Percentiles rank a stretch among this genome's conserved stretches.
phyloP scores from a whole-genome alignment of 2,329 filamentous ascomycete species.

The Ceratocystis huliohia region DNA sequence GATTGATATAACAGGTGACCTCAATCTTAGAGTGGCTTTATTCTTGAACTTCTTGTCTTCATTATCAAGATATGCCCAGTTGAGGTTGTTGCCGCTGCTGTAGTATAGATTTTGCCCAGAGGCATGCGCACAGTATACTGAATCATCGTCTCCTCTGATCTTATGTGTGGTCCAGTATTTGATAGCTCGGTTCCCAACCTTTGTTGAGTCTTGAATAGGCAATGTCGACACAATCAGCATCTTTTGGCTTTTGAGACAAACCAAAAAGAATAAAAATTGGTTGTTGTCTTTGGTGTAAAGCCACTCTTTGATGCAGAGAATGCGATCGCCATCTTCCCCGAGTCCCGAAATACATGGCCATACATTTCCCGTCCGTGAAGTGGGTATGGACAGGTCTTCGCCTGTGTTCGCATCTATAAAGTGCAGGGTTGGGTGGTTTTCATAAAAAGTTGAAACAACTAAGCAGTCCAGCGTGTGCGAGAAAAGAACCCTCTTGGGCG shows the following conservation, averaged over 20 bases:
- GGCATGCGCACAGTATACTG: slow-evolving; percentile 45
- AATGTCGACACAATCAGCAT: slow-evolving; percentile 41
- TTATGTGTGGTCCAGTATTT: slow-evolving; percentile 44
- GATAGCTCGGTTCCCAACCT: slow-evolving; percentile 29
- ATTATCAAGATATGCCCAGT: slow-evolving; percentile 43
- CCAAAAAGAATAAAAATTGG: slow-evolving; percentile 49
- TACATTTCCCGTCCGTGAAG: slow-evolving; percentile 31
- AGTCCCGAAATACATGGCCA: slow-evolving; percentile 43
- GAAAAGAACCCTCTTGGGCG: slow-evolving; percentile 42
- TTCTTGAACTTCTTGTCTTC: slow-evolving; percentile 39
- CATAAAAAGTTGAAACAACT: slow-evolving; percentile 38
- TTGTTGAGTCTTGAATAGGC: slow-evolving; percentile 8
- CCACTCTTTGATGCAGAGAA: slow-evolving; percentile 55
- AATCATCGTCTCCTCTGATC: slow-evolving; percentile 31
- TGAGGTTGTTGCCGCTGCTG: slow-evolving; percentile 40
- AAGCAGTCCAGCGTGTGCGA: slow-evolving; percentile 41
- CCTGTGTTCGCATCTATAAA: slow-evolving; percentile 48
- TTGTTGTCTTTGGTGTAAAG: slow-evolving; percentile 43
- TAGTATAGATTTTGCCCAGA: slow-evolving; percentile 45
- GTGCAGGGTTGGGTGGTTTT: slow-evolving; percentile 36
- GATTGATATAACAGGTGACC: slow-evolving; percentile 41
- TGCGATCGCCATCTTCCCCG: slow-evolving; percentile 42
- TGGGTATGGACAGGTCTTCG: slow-evolving; percentile 36
- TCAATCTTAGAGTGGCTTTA: slow-evolving; percentile 36
- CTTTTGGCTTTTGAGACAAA: slow-evolving; percentile 42